Evolutionary conservation across 768 basidiomycete genomes (phyloP), one percentile per base, ranked within the genome.

Genomic region (Panellus pusillus): DNA sequence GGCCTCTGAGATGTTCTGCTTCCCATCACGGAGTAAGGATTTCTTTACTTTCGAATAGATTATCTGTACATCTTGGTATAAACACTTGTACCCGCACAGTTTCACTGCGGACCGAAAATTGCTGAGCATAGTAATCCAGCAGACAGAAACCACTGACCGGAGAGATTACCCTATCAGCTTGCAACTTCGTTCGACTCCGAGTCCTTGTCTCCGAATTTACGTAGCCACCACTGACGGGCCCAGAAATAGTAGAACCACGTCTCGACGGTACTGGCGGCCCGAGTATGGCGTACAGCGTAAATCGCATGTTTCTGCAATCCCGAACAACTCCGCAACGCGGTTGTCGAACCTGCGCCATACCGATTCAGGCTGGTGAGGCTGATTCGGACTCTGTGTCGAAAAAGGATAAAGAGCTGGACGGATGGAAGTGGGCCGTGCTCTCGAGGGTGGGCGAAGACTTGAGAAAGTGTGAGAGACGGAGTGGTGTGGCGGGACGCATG

Each of bases 171-270:
- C 24, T 24, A 24, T 24, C 6, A 24, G 6, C 24, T 24, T 24
- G 24, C 24, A 35, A 35, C 32, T 14, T 35, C 32, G 32, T 14
- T 8, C 32, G 32, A 14, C 9, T 35, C 32, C 11, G n/a, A n/a
- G n/a, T 14, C 8, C 7, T 35, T 35, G 11, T 46, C 1, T 20
- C 24, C 32, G 5, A 20, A 19, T 38, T n/a, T 36, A 24, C 50
- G 50, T 20, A 36, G 36, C 50, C 50, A 51, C 50, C 50, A 44
- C 24, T 51, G 42, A 11, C 36, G 44, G 9, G 36, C 13, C n/a
- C 50, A 51, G 37, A 51, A 51, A 20, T 42, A 51, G 31, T 51
- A 51, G 43, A 51, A 51, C 50, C 42, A 51, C 36, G 43, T 51
- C 50, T 51, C 50, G 43, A 51, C 28, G 19, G 50, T 32, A 42